A percentile compares a stretch with the other conserved stretches of the same genome.
These are phyloP conservation scores for Hermanozyma aechmeae DNA, from an alignment of 805 yeast genomes.

Conservation along the genomic window DNA sequence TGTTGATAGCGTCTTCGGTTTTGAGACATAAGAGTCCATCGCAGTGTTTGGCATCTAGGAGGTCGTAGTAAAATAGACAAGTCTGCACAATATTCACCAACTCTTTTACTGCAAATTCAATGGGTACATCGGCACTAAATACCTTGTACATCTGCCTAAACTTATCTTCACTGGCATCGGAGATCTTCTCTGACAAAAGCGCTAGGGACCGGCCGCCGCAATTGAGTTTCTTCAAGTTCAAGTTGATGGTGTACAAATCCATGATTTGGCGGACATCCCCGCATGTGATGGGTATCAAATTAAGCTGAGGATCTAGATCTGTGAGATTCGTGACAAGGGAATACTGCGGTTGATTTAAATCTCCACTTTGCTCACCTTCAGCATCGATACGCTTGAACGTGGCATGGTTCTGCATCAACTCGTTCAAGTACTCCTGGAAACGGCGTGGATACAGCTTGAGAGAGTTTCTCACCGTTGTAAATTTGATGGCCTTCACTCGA, in stretches of 20 bases:
- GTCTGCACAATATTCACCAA: slow-evolving; percentile 68
- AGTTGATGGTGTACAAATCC: slow-evolving; percentile 58
- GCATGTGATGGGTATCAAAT: slow-evolving; percentile 58
- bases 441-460: slow-evolving; percentile 39
- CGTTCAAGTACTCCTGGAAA: slow-evolving; percentile 55
- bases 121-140: slow-evolving; percentile 38
- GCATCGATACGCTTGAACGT: slow-evolving; percentile 49
- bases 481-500: slow-evolving; percentile 45
- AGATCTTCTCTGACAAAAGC: slow-evolving; percentile 51
- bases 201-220: slow-evolving; percentile 85
- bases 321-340: slow-evolving; percentile 85
- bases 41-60: slow-evolving; percentile 57
- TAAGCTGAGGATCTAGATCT: slow-evolving; percentile 64
- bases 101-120: slow-evolving; percentile 62
- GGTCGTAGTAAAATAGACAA: slow-evolving; percentile 66
- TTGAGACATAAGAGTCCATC: slow-evolving; percentile 80
- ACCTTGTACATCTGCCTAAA: slow-evolving; percentile 68
- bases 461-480: slow-evolving; percentile 43
- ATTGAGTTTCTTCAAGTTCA: slow-evolving; percentile 63
- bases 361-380: too few species aligned
- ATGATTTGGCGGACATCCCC: slow-evolving; percentile 48
- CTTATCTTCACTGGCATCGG: slow-evolving; percentile 74
- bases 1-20: slow-evolving; percentile 60
- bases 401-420: slow-evolving; percentile 56
- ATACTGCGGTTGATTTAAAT: too few species aligned